Percentiles rank a stretch among this genome's conserved stretches.
phyloP scores from a whole-genome alignment of 2,329 filamentous ascomycete genomes.

The Sclerotinia subarctica region DNA sequence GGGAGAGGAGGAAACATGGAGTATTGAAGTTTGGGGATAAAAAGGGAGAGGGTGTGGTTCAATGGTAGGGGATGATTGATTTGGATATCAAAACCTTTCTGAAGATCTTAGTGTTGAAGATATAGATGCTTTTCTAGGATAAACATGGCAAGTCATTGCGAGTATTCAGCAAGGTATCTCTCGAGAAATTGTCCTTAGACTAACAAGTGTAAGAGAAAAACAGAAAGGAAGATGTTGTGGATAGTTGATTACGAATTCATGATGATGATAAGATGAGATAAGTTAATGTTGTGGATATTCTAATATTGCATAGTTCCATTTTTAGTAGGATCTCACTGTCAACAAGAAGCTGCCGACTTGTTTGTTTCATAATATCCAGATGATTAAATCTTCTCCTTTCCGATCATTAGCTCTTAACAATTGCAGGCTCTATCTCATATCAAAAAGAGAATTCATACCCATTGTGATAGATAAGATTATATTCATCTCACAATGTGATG shows the following conservation, averaged over 20 bases:
- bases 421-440: too few species aligned
- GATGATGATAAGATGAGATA: neutral
- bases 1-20: slow-evolving; percentile 56
- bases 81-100: neutral
- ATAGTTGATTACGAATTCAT: neutral
- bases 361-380: neutral
- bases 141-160: neutral
- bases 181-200: neutral
- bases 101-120: neutral
- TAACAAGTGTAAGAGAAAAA: neutral
- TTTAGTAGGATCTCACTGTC: neutral
- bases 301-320: neutral
- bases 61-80: slow-evolving; percentile 28
- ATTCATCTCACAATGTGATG: too few species aligned
- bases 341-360: too few species aligned
- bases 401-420: too few species aligned
- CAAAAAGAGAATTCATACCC: too few species aligned
- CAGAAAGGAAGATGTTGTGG: neutral
- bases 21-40: slow-evolving; percentile 41
- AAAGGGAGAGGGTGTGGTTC: slow-evolving; percentile 32
- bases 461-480: too few species aligned
- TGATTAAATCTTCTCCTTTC: too few species aligned
- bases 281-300: neutral
- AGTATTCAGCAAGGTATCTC: neutral
- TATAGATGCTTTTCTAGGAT: neutral